These are phyloP conservation scores for Lathyrus oleraceus DNA, from an alignment of 306 rosid species.

Conservation along the genomic window DNA sequence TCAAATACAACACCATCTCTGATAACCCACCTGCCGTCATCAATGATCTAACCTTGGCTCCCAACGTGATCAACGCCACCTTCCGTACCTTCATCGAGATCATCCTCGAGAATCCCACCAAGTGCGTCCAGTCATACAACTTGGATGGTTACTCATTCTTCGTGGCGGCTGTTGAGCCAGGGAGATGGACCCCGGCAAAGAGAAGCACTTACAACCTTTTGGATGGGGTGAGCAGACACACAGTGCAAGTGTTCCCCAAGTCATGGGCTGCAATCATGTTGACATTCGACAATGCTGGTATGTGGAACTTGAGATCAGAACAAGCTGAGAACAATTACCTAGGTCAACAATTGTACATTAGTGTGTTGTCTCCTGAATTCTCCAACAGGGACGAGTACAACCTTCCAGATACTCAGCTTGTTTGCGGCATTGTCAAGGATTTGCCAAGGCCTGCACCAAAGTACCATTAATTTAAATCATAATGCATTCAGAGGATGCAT, in stretches of 20 bases:
- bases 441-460: conserved; percentile 53
- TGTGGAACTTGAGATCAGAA: conserved; percentile 78
- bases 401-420: conserved; percentile 46
- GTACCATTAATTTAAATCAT: neutral
- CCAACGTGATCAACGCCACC: conserved; percentile 56
- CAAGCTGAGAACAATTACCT: conserved; percentile 54
- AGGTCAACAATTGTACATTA: conserved; percentile 62
- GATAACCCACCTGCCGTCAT: conserved; percentile 28
- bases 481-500: neutral
- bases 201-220: conserved; percentile 65
- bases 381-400: conserved; percentile 71
- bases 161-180: conserved; percentile 63
- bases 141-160: conserved; percentile 74
- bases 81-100: conserved; percentile 65
- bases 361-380: conserved; percentile 44
- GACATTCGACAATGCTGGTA: conserved; percentile 69
- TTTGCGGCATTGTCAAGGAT: conserved; percentile 56
- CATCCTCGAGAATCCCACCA: conserved; percentile 78
- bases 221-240: conserved; percentile 79
- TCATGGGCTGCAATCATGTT: conserved; percentile 65
- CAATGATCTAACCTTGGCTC: neutral
- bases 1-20: conserved; percentile 50
- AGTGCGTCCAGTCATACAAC: conserved; percentile 67
- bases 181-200: conserved; percentile 67
- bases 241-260: conserved; percentile 72